Base-by-base conservation (phyloP, 768 basidiomycete species). In the Russula olivacea region DNA sequence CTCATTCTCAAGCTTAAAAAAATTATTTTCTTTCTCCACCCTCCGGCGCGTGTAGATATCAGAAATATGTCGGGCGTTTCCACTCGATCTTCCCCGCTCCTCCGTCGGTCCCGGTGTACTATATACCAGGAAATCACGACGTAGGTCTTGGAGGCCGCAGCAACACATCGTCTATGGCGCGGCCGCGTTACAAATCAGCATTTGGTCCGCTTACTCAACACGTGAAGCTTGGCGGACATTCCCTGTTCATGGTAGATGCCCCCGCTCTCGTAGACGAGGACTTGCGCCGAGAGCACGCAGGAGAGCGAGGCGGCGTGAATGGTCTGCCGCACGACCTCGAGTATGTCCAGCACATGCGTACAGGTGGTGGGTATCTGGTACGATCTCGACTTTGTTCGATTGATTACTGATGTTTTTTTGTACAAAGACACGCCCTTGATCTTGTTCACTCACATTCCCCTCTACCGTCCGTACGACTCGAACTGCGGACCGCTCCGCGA, bases 71-170 rank as follows among this genome's bases (percentile, higher is more conserved):
- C 62, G 70, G 71, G 23, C 81, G 87, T 52, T 97, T 92, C 76
- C 79, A 77, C 61, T 76, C 75, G 50, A 92, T 93, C 38, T 95
- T 96, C 75, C 73, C 77, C 23, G 73, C 80, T 7, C 67, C 76
- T 11, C 66, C 72, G 8, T 67, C 69, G 19, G 76, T 82, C 3
- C 85, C 87, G 0, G 76, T 79, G 62, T 87, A 86, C 73, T 88
- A 84, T 70, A 79, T 95, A 32, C 88, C 93, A 3, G 96, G 96
- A 7, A 98, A 98, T 71, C 93, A 94, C 70, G 96, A 98, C 69
- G 79, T 89, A 38, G 91, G 89, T 28, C 70, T 78, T 17, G 75
- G 75, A 14, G 59, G 67, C 19, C 63, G 68, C 6, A 17, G 58
- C 19, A 60, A 61, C 25, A 76, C 75, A 40, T 72, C 71, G 12